Evolutionary conservation across 768 basidiomycete genomes (phyloP).

Genomic region (Pleurotus tuber-regium): DNA sequence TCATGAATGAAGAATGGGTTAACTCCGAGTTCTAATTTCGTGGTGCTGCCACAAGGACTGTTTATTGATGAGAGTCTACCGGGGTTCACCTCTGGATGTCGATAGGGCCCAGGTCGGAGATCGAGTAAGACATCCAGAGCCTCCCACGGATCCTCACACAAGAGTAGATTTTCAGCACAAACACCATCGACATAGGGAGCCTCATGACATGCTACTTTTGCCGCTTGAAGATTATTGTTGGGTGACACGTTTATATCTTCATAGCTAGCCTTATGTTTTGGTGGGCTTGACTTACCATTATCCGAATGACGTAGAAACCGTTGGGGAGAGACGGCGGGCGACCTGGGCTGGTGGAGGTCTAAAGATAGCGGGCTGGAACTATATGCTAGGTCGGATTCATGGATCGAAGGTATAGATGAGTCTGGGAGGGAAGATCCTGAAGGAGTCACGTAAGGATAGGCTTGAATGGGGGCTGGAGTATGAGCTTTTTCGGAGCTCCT

Average conservation of each 20-base stretch:
- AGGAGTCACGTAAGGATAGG: neutral
- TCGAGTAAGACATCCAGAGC: constrained; percentile 42
- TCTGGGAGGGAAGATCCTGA: neutral
- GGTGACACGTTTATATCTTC: no score
- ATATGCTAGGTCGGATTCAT: neutral
- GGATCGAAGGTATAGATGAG: constrained; percentile 8
- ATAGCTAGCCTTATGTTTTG: no score
- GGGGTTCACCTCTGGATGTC: constrained; percentile 9
- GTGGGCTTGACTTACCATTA: no score
- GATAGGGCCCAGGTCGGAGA: constrained; percentile 13
- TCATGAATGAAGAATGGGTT: no score
- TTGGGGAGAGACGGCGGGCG: neutral
- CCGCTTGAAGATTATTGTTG: no score
- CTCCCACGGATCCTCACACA: constrained; percentile 43
- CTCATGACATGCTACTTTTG: constrained; percentile 9
- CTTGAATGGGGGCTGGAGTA: no score
- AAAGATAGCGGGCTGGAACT: constrained; percentile 13
- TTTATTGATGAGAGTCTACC: no score
- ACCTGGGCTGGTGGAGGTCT: constrained; percentile 10
- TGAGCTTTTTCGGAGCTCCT: no score
- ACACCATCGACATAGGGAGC: constrained; percentile 3
- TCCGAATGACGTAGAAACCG: no score
- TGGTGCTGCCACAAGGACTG: no score
- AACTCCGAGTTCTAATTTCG: no score
- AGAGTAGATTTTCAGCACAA: constrained; percentile 32